These are phyloP conservation scores for Alternaria brassicae DNA, from an alignment of 2,329 filamentous ascomycete genomes.

Conservation along the genomic window DNA sequence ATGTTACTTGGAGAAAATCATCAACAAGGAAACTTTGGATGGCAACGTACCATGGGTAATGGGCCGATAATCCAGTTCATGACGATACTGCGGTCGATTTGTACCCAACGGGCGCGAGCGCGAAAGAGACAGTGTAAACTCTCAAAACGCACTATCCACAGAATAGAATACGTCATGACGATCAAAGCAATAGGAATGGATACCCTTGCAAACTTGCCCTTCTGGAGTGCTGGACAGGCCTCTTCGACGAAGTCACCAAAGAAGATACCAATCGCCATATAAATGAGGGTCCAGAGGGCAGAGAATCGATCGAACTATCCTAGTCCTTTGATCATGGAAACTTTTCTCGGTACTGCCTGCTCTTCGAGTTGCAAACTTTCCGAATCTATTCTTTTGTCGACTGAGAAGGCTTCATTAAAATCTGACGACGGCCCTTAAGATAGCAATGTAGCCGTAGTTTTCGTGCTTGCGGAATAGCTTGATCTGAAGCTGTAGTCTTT, in stretches of 20 bases:
- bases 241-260: slow-evolving; percentile 74
- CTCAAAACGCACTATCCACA: slow-evolving; percentile 82
- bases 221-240: slow-evolving; percentile 66
- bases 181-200: slow-evolving; percentile 76
- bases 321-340: slow-evolving; percentile 43
- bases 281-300: slow-evolving; percentile 70
- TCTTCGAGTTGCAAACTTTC: slow-evolving; percentile 6
- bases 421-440: neutral
- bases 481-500: neutral
- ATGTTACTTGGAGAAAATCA: too few relatives aligned
- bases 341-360: neutral
- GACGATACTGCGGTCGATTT: slow-evolving; percentile 74
- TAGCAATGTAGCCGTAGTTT: neutral
- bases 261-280: slow-evolving; percentile 62
- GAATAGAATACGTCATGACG: slow-evolving; percentile 89
- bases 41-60: slow-evolving; percentile 65
- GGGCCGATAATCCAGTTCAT: slow-evolving; percentile 86
- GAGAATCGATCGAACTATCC: slow-evolving; percentile 22
- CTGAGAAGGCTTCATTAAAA: neutral
- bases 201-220: slow-evolving; percentile 73
- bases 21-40: neutral
- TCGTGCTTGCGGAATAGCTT: neutral
- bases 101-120: slow-evolving; percentile 70
- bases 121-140: slow-evolving; percentile 69
- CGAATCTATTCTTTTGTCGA: neutral